phyloP scores from a whole-genome alignment of 1,284 basidiomycete genomes.

The Ustilago nuda region DNA sequence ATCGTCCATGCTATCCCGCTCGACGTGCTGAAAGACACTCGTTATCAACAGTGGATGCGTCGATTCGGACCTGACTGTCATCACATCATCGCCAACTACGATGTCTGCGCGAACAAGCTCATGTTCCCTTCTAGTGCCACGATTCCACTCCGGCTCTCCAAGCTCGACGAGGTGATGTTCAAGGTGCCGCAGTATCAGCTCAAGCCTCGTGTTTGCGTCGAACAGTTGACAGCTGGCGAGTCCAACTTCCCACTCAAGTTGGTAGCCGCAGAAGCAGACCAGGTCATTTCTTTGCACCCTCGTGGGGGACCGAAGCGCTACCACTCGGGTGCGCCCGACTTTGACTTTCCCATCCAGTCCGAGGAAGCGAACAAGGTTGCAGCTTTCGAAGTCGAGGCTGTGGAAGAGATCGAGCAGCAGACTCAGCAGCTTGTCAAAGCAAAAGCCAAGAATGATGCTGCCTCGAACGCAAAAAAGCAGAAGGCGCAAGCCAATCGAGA shows the following conservation, averaged over 20 bases:
- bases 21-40: constrained; percentile 74
- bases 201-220: constrained; percentile 19
- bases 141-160: constrained; percentile 78
- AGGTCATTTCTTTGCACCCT: constrained; percentile 45
- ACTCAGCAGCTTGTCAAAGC: constrained; percentile 69
- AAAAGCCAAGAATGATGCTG: constrained; percentile 39
- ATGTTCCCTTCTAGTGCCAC: constrained; percentile 81
- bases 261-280: constrained; percentile 29
- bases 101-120: constrained; percentile 76
- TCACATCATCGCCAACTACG: constrained; percentile 72
- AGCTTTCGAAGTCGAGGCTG: constrained; percentile 70
- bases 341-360: constrained; percentile 62
- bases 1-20: constrained; percentile 60
- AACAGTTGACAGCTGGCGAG: neutral
- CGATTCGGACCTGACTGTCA: constrained; percentile 75
- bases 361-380: constrained; percentile 34
- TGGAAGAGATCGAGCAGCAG: constrained; percentile 72
- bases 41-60: constrained; percentile 80
- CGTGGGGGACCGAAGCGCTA: constrained; percentile 32
- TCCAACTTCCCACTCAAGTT: constrained; percentile 20
- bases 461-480: constrained; percentile 69
- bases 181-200: constrained; percentile 75
- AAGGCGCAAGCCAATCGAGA: constrained; percentile 16
- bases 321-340: constrained; percentile 43
- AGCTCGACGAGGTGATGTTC: constrained; percentile 82